A percentile compares a stretch with the other conserved stretches of the same genome.
phyloP scores from a whole-genome alignment of 805 yeast genomes.

The Sungouiozyma ichnusensis region DNA sequence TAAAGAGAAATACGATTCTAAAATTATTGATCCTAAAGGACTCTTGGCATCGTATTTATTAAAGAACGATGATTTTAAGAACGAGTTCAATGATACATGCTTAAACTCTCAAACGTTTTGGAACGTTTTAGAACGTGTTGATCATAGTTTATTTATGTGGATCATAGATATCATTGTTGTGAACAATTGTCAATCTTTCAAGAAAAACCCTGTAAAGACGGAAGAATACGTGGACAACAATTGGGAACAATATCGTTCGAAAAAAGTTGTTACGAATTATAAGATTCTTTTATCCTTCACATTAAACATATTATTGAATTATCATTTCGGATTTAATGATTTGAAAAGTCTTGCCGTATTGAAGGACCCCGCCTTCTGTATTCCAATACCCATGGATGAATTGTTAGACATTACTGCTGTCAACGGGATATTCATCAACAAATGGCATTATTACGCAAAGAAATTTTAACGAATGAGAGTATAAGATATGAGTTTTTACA shows the following conservation, averaged over 20 bases:
- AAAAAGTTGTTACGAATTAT: slow-evolving; percentile 31
- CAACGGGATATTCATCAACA: slow-evolving; percentile 22
- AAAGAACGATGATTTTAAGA: slow-evolving; percentile 24
- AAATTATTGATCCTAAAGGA: slow-evolving; percentile 26
- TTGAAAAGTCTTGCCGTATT: slow-evolving; percentile 22
- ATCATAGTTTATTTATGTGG: slow-evolving; percentile 27
- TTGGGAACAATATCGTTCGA: slow-evolving; percentile 27
- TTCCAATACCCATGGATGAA: slow-evolving; percentile 21
- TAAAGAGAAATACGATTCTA: slow-evolving; percentile 22
- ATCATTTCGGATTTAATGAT: slow-evolving; percentile 41
- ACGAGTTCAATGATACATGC: slow-evolving; percentile 24
- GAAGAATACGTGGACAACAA: slow-evolving; percentile 12
- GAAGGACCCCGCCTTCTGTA: slow-evolving; percentile 17
- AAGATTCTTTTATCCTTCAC: slow-evolving; percentile 33
- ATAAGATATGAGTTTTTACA: no score
- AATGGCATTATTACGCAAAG: slow-evolving; percentile 28
- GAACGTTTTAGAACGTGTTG: slow-evolving; percentile 25
- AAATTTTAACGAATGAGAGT: slow-evolving; percentile 15
- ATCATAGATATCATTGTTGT: slow-evolving; percentile 26
- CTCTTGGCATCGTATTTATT: slow-evolving; percentile 24
- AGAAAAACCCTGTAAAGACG: slow-evolving; percentile 24
- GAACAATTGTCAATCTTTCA: slow-evolving; percentile 28
- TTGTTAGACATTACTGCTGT: slow-evolving; percentile 14
- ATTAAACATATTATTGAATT: slow-evolving; percentile 34
- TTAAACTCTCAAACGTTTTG: slow-evolving; percentile 27